These are phyloP conservation scores for Colletotrichum theobromicola DNA, from an alignment of 2,329 filamentous ascomycete species.

Conservation along the genomic window DNA sequence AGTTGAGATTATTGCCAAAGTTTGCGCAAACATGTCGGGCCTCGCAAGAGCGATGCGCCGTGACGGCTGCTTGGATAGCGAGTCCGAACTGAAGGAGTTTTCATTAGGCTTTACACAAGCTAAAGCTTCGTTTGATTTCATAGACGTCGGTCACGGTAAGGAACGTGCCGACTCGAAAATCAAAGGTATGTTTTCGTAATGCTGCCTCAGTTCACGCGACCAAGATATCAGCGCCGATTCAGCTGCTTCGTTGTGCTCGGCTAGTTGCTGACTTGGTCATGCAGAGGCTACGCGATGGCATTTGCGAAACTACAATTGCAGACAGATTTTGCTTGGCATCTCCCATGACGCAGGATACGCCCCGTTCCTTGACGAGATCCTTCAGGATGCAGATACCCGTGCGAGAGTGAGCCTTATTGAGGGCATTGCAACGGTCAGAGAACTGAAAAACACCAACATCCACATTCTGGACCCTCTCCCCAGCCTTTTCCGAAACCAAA, in stretches of 20 bases:
- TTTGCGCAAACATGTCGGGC: slow-evolving; percentile 59
- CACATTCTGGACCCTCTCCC: slow-evolving; percentile 50
- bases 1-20: slow-evolving; percentile 60
- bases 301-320: slow-evolving; percentile 65
- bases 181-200: slow-evolving; percentile 47
- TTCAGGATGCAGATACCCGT: slow-evolving; percentile 46
- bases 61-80: slow-evolving; percentile 49
- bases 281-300: slow-evolving; percentile 61
- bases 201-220: background rate
- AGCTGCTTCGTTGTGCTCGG: background rate
- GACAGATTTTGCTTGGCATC: slow-evolving; percentile 64
- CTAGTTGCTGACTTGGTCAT: background rate
- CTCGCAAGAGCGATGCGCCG: slow-evolving; percentile 55
- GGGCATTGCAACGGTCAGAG: slow-evolving; percentile 54
- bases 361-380: slow-evolving; percentile 61
- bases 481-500: slow-evolving; percentile 59
- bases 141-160: slow-evolving; percentile 65
- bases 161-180: slow-evolving; percentile 66
- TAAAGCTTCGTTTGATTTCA: slow-evolving; percentile 65
- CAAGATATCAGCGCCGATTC: background rate
- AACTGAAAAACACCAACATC: slow-evolving; percentile 52
- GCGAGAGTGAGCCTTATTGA: slow-evolving; percentile 59
- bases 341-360: slow-evolving; percentile 67
- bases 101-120: slow-evolving; percentile 64
- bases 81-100: slow-evolving; percentile 60